Evolutionary conservation across 2,329 filamentous ascomycete genomes (phyloP).

Genomic region (Plectosphaerella plurivora): DNA sequence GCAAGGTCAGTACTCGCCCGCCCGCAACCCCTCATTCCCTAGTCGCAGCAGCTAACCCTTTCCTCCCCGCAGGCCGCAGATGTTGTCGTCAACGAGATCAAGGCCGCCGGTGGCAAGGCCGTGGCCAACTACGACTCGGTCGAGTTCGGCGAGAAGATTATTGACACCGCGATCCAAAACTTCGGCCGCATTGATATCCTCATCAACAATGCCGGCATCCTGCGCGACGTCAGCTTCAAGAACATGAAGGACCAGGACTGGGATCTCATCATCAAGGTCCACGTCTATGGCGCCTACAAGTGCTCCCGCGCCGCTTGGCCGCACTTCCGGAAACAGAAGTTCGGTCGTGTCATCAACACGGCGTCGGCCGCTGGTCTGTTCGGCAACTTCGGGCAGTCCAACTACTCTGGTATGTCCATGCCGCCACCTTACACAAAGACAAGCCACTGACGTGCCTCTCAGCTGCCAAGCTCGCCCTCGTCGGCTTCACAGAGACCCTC

Average conservation of each 20-base stretch:
- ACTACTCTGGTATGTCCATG: constrained; percentile 68
- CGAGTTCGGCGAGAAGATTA: constrained; percentile 89
- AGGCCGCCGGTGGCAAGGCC: constrained; percentile 84
- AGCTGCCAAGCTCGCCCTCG: constrained; percentile 90
- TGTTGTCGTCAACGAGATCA: constrained; percentile 78
- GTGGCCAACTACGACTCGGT: constrained; percentile 97
- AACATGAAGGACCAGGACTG: constrained; percentile 97
- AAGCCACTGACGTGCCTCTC: constrained; percentile 1
- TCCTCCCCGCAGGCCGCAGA: constrained; percentile 62
- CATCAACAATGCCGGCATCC: constrained; percentile 96
- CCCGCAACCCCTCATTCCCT: background rate
- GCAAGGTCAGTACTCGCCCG: constrained; percentile 58
- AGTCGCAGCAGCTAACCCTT: constrained; percentile 14
- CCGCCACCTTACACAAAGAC: background rate
- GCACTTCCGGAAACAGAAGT: constrained; percentile 98
- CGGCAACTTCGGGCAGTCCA: constrained; percentile 91
- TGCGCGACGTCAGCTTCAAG: constrained; percentile 95
- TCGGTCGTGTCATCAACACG: constrained; percentile 93
- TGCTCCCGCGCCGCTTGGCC: constrained; percentile 93
- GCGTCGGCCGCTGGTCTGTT: constrained; percentile 94
- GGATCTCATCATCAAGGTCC: constrained; percentile 91
- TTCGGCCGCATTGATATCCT: constrained; percentile 90
- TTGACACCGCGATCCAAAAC: constrained; percentile 76
- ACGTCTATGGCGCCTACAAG: constrained; percentile 93
- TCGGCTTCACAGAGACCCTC: constrained; percentile 96